phyloP scores from a whole-genome alignment of 2,329 filamentous ascomycete genomes.

The Eutypa lata region DNA sequence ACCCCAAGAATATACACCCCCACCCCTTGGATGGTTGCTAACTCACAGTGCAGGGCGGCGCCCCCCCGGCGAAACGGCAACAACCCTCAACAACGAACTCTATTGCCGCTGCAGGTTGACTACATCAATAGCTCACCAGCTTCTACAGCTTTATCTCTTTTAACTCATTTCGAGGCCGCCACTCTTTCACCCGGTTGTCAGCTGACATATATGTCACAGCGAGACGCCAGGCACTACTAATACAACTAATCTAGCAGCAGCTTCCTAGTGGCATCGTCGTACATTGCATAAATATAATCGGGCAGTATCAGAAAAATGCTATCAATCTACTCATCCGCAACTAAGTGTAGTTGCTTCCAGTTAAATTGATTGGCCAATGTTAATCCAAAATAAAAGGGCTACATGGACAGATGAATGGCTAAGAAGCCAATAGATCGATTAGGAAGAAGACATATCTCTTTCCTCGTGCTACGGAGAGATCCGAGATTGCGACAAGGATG shows the following conservation, averaged over 20 bases:
- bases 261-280: neutral
- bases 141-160: neutral
- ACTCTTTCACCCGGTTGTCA: neutral
- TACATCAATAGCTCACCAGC: neutral
- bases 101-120: conserved; percentile 27
- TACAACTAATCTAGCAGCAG: neutral
- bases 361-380: neutral
- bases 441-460: neutral
- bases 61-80: conserved; percentile 30
- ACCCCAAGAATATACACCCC: conserved; percentile 8
- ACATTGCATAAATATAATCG: neutral
- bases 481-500: neutral
- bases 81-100: conserved; percentile 23
- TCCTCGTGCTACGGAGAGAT: neutral
- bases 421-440: neutral
- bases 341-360: neutral
- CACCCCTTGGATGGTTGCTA: conserved; percentile 17
- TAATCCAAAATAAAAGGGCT: neutral
- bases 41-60: conserved; percentile 21
- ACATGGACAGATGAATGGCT: neutral
- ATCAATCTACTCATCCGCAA: neutral
- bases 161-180: neutral
- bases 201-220: neutral
- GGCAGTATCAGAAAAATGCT: neutral
- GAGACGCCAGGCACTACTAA: neutral